Conservation (phyloP, 2,329 filamentous ascomycete species). For the Xylariaceae sp. region DNA sequence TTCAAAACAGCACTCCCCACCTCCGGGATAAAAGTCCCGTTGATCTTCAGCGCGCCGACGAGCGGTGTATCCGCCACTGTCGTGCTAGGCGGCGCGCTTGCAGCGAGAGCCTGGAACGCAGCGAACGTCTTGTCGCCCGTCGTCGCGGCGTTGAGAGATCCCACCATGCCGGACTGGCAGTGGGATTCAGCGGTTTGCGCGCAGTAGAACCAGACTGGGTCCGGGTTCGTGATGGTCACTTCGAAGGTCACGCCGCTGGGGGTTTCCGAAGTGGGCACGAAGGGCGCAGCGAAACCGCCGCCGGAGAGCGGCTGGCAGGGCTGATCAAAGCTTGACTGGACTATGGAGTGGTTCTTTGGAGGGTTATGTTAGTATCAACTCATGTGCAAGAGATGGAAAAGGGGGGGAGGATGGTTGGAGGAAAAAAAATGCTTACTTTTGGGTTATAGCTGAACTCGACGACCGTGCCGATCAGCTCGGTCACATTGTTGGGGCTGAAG, state of each 20-base stretch:
- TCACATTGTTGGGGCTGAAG: slow-evolving; percentile 34
- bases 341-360: slow-evolving; percentile 37
- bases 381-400: too few relatives aligned
- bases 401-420: background rate
- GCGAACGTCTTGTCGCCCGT: slow-evolving; percentile 35
- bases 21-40: slow-evolving; percentile 28
- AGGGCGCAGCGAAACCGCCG: slow-evolving; percentile 37
- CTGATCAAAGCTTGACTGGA: slow-evolving; percentile 37
- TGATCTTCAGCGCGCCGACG: slow-evolving; percentile 33
- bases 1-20: slow-evolving; percentile 29
- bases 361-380: too few relatives aligned
- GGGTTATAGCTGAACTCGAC: slow-evolving; percentile 36
- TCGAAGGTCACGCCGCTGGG: slow-evolving; percentile 33
- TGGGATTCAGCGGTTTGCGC: slow-evolving; percentile 32
- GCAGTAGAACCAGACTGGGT: slow-evolving; percentile 38
- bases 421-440: slow-evolving; percentile 14
- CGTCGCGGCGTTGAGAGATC: slow-evolving; percentile 41
- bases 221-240: slow-evolving; percentile 28
- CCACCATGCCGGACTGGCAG: slow-evolving; percentile 43
- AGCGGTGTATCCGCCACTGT: slow-evolving; percentile 32
- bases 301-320: slow-evolving; percentile 36
- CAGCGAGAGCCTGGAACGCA: slow-evolving; percentile 34
- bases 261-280: slow-evolving; percentile 32
- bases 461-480: slow-evolving; percentile 30
- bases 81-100: slow-evolving; percentile 31